Base-by-base conservation (phyloP, 352 stramenopile species). In the Phytophthora lateralis region DNA sequence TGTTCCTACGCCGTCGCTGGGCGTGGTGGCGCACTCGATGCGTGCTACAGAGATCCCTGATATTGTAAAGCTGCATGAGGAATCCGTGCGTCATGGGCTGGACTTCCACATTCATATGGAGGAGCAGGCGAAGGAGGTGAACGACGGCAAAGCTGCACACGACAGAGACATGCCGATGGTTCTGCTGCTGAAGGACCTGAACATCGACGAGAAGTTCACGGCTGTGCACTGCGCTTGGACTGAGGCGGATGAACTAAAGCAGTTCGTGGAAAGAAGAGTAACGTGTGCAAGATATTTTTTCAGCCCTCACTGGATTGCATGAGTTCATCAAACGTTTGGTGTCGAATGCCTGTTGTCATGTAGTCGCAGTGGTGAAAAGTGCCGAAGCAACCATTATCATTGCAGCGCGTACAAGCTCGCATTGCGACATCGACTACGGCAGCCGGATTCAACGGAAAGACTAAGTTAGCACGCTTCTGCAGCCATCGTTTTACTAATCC, bases 211-310 rank as follows among this genome's bases (percentile, higher is more conserved):
- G 20, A 90, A 90, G 60, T 89, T 90, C 55, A 92, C 83, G 17
- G 83, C 83, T 11, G 83, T 92, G 17, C 83, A 92, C 53, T 90
- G 80, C 65, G 90, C 80, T 4, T 90, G 81, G 80, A 92, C 83
- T 2, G 67, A 89, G 24, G 66, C 73, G 10, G 71, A 80, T 0
- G 65, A 83, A 21, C 69, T 90, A 0, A 70, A 81, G 49, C 50
- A 82, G 46, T 92, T 78, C 30, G 83, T 89, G 10, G 66, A 74
- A 79, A 76, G 55, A 72, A 81, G 37, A 80, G 80, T 35, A 90
- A 90, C 37, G 81, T 89, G 11, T 92, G 83, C 74, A 89, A 18
- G 5, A 34, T 42, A 44, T 35, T 20, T 37, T 38, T 20, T 44
- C 32, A 35, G 14, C 38, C 17, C 34, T 59, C 14, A 14, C 24